phyloP scores from a whole-genome alignment of 352 stramenopile species.

The Stephanocyclus meneghinianus region DNA sequence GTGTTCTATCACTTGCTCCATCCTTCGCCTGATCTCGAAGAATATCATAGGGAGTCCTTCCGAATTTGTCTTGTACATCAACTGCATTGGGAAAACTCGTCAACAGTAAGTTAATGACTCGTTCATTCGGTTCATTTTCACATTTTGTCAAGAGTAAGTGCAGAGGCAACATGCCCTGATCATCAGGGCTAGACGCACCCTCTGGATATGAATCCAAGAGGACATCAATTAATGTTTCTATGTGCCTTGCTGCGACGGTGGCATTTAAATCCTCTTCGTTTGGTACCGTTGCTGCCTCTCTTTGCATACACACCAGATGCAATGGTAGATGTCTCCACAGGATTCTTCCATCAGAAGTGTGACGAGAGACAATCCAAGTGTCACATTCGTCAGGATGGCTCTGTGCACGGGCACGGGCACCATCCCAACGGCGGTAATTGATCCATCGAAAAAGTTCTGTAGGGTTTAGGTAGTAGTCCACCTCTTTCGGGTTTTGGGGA shows the following conservation, averaged over 20 bases:
- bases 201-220: slow-evolving; percentile 73
- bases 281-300: slow-evolving; percentile 37
- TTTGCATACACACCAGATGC: slow-evolving; percentile 75
- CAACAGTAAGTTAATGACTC: slow-evolving; percentile 58
- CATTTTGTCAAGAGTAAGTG: slow-evolving; percentile 60
- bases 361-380: slow-evolving; percentile 77
- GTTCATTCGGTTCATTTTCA: slow-evolving; percentile 60
- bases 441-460: slow-evolving; percentile 73
- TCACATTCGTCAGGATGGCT: slow-evolving; percentile 72
- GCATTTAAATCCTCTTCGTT: slow-evolving; percentile 40
- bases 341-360: slow-evolving; percentile 58
- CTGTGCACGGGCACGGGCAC: slow-evolving; percentile 54
- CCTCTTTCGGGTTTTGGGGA: slow-evolving; percentile 43
- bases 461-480: slow-evolving; percentile 69
- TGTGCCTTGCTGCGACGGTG: slow-evolving; percentile 63
- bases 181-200: slow-evolving; percentile 67
- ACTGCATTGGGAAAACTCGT: slow-evolving; percentile 58
- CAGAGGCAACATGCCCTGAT: slow-evolving; percentile 81
- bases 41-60: slow-evolving; percentile 60
- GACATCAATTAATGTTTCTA: slow-evolving; percentile 65
- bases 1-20: slow-evolving; percentile 36
- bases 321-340: slow-evolving; percentile 78
- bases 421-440: slow-evolving; percentile 76
- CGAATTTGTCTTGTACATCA: slow-evolving; percentile 59
- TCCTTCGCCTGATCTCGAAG: slow-evolving; percentile 38